Base-by-base conservation (phyloP, 1,284 basidiomycete genomes). In the Rugosomyces carneus region DNA sequence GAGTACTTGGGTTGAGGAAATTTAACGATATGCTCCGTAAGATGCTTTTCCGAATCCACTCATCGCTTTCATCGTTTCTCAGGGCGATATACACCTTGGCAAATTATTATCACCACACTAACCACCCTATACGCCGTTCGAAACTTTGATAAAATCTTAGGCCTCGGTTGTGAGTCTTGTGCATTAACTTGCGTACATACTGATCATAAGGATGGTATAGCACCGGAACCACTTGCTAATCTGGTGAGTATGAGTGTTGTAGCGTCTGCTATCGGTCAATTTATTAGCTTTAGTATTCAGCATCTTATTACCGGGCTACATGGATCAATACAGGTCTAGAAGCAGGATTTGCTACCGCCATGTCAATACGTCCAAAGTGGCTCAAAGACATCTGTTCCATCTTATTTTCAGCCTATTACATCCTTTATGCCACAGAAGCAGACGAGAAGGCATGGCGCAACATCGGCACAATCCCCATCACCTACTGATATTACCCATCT, bases 241-340 rank as follows among this genome's bases (percentile, higher is more conserved):
- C 73, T 96, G 50, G 91, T 93, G 54, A 63, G 84, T 67, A 8
- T 20, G 13, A 13, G 11, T 10, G 3, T 11, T 5, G 15, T 11
- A 10, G 1, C 15, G 8, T 5, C 10, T 38, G 19, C 23, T 44
- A 4, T 23, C 26, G 40, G 34, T 47, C 16, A 37, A 26, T 26
- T 35, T 42, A 47, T 27, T 45, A 23, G 32, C 37, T 48, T 24
- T 53, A 93, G 89, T 97, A 97, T 62, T 90, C 92, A 1, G 78
- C 89, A 1, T 87, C 90, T 5, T 97, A 94, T 64, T 97, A 95
- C 65, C 84, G 95, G 21, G 94, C 93, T n/a, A 96, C 94, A 39
- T 99, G 94, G 88, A 84, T 99, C 54, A 82, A 70, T 44, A 94
- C 88, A 0, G 94, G 93, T 0, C 73, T 98, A n/a, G 95, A 99